Conservation (phyloP, 495 filamentous ascomycete genomes). For the Penicillium egyptiacum region DNA sequence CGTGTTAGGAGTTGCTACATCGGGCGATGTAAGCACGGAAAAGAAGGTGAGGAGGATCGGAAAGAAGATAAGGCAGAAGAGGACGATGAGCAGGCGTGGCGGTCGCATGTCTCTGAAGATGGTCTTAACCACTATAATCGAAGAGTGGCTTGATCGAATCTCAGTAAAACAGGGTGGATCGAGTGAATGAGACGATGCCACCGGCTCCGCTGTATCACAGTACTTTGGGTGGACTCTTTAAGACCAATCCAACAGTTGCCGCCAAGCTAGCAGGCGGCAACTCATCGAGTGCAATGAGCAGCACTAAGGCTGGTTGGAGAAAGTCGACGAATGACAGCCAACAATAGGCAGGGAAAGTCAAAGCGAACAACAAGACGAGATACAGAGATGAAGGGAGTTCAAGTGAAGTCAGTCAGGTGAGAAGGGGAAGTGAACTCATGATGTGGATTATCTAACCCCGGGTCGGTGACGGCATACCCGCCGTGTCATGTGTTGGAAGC, state of each 20-base stretch:
- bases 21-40: constrained; percentile 46
- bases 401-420: constrained; percentile 19
- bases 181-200: constrained; percentile 19
- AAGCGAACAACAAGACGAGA: constrained; percentile 11
- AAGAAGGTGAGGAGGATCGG: constrained; percentile 54
- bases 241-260: constrained; percentile 45
- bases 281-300: constrained; percentile 42
- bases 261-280: constrained; percentile 29
- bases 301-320: constrained; percentile 23
- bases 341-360: constrained; percentile 12
- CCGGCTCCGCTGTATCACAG: constrained; percentile 27
- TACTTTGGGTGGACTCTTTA: constrained; percentile 25
- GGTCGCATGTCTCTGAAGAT: constrained; percentile 51
- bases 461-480: constrained; percentile 21
- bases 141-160: neutral
- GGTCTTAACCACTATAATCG: neutral
- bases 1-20: constrained; percentile 42
- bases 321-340: constrained; percentile 14
- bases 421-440: constrained; percentile 22
- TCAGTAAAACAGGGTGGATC: constrained; percentile 9
- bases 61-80: constrained; percentile 56
- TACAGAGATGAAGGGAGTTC: constrained; percentile 17
- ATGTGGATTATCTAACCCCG: constrained; percentile 25
- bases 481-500: constrained; percentile 12
- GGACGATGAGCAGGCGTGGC: constrained; percentile 51